Percentiles rank a stretch among this genome's conserved stretches.
These are phyloP conservation scores for Aspergillus viridinutans DNA, from an alignment of 2,329 filamentous ascomycete genomes.

Conservation along the genomic window DNA sequence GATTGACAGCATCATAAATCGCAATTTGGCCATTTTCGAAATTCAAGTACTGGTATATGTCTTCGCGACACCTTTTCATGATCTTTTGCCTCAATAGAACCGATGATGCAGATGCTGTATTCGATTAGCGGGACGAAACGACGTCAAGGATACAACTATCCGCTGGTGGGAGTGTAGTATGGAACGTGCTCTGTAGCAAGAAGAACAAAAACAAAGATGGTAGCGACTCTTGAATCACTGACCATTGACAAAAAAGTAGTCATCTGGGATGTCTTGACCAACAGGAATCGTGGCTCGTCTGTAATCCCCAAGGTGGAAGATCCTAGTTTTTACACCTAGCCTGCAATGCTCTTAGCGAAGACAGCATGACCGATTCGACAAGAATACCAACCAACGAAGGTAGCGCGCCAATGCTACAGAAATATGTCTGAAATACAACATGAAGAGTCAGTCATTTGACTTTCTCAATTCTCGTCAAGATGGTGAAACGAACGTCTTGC, in stretches of 20 bases:
- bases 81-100: conserved; percentile 97
- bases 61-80: conserved; percentile 91
- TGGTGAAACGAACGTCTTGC: conserved; percentile 70
- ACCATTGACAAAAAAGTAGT: conserved; percentile 95
- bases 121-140: conserved; percentile 14
- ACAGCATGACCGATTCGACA: neutral
- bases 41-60: conserved; percentile 94
- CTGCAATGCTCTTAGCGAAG: conserved; percentile 37
- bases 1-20: conserved; percentile 97
- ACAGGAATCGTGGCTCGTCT: conserved; percentile 83
- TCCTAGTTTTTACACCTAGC: conserved; percentile 96
- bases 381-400: conserved; percentile 66
- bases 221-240: conserved; percentile 8
- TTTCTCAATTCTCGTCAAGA: neutral
- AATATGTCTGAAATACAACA: conserved; percentile 61
- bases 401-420: conserved; percentile 94
- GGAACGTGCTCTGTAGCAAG: neutral
- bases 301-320: conserved; percentile 97
- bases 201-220: neutral
- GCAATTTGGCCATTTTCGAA: conserved; percentile 97
- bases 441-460: conserved; percentile 4
- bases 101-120: conserved; percentile 69
- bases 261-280: conserved; percentile 80
- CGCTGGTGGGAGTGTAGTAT: neutral
- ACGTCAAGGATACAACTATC: neutral